These are phyloP conservation scores for Penicillium aurantiogriseum DNA, from an alignment of 2,329 filamentous ascomycete species.

Conservation along the genomic window DNA sequence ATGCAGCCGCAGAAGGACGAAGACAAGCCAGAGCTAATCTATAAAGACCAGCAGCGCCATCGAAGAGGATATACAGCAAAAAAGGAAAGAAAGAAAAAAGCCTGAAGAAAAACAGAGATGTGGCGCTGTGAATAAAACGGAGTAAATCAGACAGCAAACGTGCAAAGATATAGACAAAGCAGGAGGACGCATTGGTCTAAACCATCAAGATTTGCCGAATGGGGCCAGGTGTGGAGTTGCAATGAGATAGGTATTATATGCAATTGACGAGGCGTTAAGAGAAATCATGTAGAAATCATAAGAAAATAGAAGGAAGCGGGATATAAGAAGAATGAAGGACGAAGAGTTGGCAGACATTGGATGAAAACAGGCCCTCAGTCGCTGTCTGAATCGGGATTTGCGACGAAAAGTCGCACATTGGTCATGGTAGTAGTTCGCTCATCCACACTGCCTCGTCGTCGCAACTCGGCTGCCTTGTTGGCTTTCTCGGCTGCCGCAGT, in stretches of 20 bases:
- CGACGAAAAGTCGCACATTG: conserved; percentile 47
- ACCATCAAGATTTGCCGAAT: conserved; percentile 19
- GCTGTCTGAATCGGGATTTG: conserved; percentile 48
- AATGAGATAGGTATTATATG: conserved; percentile 25
- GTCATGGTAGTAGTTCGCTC: conserved; percentile 50
- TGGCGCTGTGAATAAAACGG: neutral
- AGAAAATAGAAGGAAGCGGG: conserved; percentile 10
- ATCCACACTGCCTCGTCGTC: conserved; percentile 49
- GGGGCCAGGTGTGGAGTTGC: conserved; percentile 10
- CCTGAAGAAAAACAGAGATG: neutral
- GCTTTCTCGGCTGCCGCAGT: conserved; percentile 40
- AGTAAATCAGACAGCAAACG: neutral
- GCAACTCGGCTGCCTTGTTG: conserved; percentile 45
- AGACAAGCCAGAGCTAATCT: conserved; percentile 7
- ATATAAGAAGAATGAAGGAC: conserved; percentile 7
- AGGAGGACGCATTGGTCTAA: neutral
- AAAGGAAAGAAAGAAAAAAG: neutral
- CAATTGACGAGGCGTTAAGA: conserved; percentile 15
- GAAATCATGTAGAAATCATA: conserved; percentile 17
- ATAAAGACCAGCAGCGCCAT: conserved; percentile 1
- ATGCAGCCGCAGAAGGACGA: conserved; percentile 13
- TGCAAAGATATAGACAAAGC: conserved; percentile 17
- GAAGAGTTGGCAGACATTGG: neutral
- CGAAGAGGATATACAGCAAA: conserved; percentile 2
- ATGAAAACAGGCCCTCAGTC: conserved; percentile 26